phyloP scores from a whole-genome alignment of 2,329 filamentous ascomycete species.

The Diatrype stigma region DNA sequence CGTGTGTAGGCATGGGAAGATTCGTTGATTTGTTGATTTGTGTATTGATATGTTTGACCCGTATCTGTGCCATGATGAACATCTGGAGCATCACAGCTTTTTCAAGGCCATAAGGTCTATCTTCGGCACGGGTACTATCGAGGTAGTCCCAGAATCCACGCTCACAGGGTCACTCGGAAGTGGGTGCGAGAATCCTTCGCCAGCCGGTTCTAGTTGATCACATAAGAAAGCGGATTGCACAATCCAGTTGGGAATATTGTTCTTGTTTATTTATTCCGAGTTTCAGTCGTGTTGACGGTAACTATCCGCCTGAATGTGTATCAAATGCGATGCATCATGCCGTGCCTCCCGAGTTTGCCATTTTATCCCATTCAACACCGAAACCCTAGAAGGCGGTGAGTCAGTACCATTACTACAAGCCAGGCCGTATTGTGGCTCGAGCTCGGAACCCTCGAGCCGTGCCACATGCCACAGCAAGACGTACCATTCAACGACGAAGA shows the following conservation, averaged over 20 bases:
- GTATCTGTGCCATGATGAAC: conserved; percentile 62
- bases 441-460: too few relatives aligned
- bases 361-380: conserved; percentile 1
- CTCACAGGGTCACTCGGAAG: conserved; percentile 36
- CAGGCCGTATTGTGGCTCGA: neutral
- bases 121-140: conserved; percentile 57
- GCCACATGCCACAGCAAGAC: too few relatives aligned
- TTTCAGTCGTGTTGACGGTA: conserved; percentile 5
- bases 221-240: neutral
- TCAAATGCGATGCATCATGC: neutral
- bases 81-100: conserved; percentile 57
- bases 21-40: too few relatives aligned
- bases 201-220: conserved; percentile 38
- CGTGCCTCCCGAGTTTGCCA: neutral
- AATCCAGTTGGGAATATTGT: neutral
- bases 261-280: conserved; percentile 10
- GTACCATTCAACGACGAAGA: conserved; percentile 16
- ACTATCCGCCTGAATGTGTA: conserved; percentile 5
- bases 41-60: conserved; percentile 48
- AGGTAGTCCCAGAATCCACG: conserved; percentile 53
- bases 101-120: conserved; percentile 53
- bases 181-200: conserved; percentile 52
- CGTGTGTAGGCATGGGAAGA: neutral
- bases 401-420: neutral
- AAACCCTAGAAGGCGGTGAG: neutral